phyloP scores from a whole-genome alignment of 148 eudicot species.

The Cornus suecica region DNA sequence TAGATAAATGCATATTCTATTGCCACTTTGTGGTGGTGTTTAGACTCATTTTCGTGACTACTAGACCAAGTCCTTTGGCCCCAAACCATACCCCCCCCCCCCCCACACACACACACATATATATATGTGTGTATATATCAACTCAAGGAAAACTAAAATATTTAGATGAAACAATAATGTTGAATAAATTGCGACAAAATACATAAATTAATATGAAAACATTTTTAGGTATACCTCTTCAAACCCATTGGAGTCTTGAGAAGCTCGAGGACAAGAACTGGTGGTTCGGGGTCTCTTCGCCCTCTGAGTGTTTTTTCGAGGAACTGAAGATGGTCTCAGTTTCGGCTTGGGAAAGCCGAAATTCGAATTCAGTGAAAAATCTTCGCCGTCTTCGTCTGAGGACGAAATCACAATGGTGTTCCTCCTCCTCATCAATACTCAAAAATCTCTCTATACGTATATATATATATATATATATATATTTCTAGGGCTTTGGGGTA shows the following conservation, averaged over 20 bases:
- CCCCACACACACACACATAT: no score
- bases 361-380: conserved; percentile 6
- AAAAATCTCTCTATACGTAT: no score
- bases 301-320: conserved; percentile 23
- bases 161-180: not conserved
- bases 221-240: conserved; percentile 36
- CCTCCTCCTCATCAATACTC: conserved; percentile 37
- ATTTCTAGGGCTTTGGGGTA: no score
- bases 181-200: not conserved
- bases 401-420: conserved; percentile 34
- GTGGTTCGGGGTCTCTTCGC: conserved; percentile 39
- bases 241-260: conserved; percentile 22
- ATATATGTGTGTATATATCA: not conserved
- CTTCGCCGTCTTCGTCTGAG: conserved; percentile 44
- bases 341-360: conserved; percentile 20
- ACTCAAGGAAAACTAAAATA: not conserved
- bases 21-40: not conserved
- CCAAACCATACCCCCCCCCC: no score
- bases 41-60: not conserved
- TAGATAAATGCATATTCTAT: not conserved
- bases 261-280: conserved; percentile 15
- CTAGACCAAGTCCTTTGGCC: no score
- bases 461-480: no score
- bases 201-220: not conserved
- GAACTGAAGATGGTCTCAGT: conserved; percentile 30